Evolutionary conservation across 371 early-diverging fungal genomes (phyloP).

Genomic region (Mortierella sp.): DNA sequence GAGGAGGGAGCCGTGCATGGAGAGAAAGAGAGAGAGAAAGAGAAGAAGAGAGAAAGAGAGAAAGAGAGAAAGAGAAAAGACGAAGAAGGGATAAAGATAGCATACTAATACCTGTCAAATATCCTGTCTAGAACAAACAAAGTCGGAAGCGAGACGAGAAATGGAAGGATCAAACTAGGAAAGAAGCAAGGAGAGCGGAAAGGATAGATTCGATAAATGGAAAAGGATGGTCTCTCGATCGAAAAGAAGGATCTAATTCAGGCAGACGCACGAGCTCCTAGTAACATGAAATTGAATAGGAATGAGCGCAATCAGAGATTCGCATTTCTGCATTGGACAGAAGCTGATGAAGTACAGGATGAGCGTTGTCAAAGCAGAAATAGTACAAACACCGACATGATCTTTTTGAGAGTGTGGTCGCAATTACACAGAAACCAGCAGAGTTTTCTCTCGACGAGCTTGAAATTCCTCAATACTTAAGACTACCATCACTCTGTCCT

Average conservation of each 20-base stretch:
- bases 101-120: neutral
- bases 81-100: neutral
- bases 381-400: slow-evolving; percentile 2
- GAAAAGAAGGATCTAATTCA: neutral
- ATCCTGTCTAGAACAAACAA: slow-evolving; percentile 8
- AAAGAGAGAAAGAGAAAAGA: neutral
- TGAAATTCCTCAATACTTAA: too few species aligned
- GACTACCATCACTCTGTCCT: neutral
- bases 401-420: neutral
- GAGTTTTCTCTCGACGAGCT: neutral
- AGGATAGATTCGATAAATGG: neutral
- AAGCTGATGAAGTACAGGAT: neutral
- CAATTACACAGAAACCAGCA: neutral
- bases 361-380: neutral
- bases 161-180: slow-evolving; percentile 5
- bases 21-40: neutral
- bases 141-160: slow-evolving; percentile 7
- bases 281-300: slow-evolving; percentile 19
- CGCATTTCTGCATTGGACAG: neutral
- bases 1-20: neutral
- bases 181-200: slow-evolving; percentile 21
- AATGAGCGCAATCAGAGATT: slow-evolving; percentile 12
- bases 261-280: slow-evolving; percentile 9
- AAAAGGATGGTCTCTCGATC: neutral
- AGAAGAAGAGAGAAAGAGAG: slow-evolving; percentile 5